Base-by-base conservation (phyloP, 129 eudicot genomes). In the Lactuca saligna region DNA sequence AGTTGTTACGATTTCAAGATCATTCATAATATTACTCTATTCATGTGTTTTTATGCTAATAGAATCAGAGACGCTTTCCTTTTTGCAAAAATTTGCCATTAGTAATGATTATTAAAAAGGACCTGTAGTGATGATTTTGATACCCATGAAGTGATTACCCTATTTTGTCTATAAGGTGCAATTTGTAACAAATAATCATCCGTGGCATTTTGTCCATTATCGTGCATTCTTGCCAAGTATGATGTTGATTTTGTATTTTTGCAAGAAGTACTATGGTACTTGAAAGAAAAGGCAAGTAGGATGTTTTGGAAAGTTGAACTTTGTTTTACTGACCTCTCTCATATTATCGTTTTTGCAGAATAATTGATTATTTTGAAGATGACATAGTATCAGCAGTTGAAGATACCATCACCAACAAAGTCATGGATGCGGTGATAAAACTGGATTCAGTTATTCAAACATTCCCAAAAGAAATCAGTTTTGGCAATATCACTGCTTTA, bases 321-420 rank as follows among this genome's bases (percentile, higher is more conserved):
- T n/a, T 82, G 25, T 44, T 68, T 65, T 65, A 69, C 51, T 73
- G 73, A 76, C 34, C 70, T 58, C 70, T 58, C 73, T 31, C 72
- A 61, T 65, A 41, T 58, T 74, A 6, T 63, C 51, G n/a, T 67
- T 61, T 65, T 73, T 75, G 14, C 88, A 93, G 99, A 72, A 54
- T 89, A 65, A 77, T 87, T 44, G 95, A 89, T 80, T 90, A 82
- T 70, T 93, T 93, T 75, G 75, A 70, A 64, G 87, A 71, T 33
- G 78, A 80, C 63, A 85, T 93, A 32, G 37, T 58, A 59, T 83
- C 90, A 61, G 86, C 99, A 62, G 86, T 93, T 71, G 93, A 89
- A 85, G 78, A 83, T 72, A 86, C 99, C 60, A 81, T 93, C 49
- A 70, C 90, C 25, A 79, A 76, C 59, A 89, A 93, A 61, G 67